These are phyloP conservation scores for Penstemon barbatus DNA, from an alignment of 257 asterid genomes.

Conservation along the genomic window DNA sequence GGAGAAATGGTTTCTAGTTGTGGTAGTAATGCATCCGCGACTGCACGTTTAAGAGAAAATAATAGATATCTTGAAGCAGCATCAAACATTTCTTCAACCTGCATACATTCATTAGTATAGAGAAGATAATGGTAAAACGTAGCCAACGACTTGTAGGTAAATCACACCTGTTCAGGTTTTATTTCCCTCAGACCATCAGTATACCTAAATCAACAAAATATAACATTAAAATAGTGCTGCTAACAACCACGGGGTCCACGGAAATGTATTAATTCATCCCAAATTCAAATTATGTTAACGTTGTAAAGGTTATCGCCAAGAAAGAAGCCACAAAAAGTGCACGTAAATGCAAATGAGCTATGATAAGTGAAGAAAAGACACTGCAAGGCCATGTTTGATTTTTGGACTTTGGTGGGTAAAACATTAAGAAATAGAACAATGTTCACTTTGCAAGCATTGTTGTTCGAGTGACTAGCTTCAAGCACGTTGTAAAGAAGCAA, in stretches of 20 bases:
- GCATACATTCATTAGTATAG: slow-evolving; percentile 30
- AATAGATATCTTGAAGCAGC: slow-evolving; percentile 94
- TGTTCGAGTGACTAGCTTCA: neutral
- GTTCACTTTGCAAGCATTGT: neutral
- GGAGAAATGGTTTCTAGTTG: slow-evolving; percentile 81
- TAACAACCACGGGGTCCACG: neutral
- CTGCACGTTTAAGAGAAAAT: slow-evolving; percentile 93
- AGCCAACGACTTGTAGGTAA: slow-evolving; percentile 18
- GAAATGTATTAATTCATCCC: neutral
- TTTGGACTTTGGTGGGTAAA: no score
- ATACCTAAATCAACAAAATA: slow-evolving; percentile 62
- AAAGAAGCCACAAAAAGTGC: neutral
- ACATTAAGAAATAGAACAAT: no score
- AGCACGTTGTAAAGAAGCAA: neutral
- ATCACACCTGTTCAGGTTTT: slow-evolving; percentile 75
- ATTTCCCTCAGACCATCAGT: slow-evolving; percentile 72
- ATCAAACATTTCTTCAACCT: slow-evolving; percentile 94
- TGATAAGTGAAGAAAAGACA: no score
- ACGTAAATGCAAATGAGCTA: no score
- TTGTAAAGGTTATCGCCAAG: slow-evolving; percentile 4
- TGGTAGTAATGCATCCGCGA: slow-evolving; percentile 88
- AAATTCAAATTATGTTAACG: neutral
- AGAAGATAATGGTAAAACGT: slow-evolving; percentile 4
- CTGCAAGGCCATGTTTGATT: no score
- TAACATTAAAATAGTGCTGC: slow-evolving; percentile 6